These are phyloP conservation scores for Moricandia arvensis DNA, from an alignment of 345 rosid species.

Conservation along the genomic window DNA sequence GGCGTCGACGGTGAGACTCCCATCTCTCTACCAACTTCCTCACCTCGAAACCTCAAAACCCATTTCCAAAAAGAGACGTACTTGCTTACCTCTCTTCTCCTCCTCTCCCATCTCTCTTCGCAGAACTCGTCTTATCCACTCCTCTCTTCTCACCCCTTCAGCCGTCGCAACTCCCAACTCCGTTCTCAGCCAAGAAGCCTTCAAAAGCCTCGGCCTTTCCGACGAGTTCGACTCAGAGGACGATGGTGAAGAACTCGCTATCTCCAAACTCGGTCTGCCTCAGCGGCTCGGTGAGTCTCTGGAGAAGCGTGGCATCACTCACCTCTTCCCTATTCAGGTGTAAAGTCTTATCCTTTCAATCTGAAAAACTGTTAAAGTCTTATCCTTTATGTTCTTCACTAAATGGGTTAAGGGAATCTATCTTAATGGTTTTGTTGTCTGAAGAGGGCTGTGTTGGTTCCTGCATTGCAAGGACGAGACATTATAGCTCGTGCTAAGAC, in stretches of 20 bases:
- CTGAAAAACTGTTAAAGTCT: neutral
- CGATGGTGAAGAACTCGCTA: slow-evolving; percentile 59
- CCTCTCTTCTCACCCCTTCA: slow-evolving; percentile 27
- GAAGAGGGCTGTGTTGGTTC: slow-evolving; percentile 85
- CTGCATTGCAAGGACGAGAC: slow-evolving; percentile 86
- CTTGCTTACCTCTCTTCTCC: slow-evolving; percentile 27
- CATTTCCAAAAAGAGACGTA: slow-evolving; percentile 25
- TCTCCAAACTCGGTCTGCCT: slow-evolving; percentile 77
- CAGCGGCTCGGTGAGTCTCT: slow-evolving; percentile 67
- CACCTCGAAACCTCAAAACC: slow-evolving; percentile 40
- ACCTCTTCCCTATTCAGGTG: slow-evolving; percentile 95
- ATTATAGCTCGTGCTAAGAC: slow-evolving; percentile 97
- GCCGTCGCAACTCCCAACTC: slow-evolving; percentile 80
- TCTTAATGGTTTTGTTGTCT: neutral
- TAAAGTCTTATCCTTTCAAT: neutral
- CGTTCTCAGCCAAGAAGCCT: slow-evolving; percentile 84
- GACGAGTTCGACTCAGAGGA: slow-evolving; percentile 26
- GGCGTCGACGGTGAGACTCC: slow-evolving; percentile 51
- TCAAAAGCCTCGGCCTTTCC: slow-evolving; percentile 60
- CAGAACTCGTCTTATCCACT: slow-evolving; percentile 27
- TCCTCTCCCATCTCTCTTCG: slow-evolving; percentile 26
- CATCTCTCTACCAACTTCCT: slow-evolving; percentile 43
- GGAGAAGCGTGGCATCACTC: slow-evolving; percentile 79
- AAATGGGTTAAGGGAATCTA: too few relatives aligned
- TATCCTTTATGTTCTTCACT: neutral